phyloP scores from a whole-genome alignment of 2,329 filamentous ascomycete species.

The Neofusicoccum cordaticola region DNA sequence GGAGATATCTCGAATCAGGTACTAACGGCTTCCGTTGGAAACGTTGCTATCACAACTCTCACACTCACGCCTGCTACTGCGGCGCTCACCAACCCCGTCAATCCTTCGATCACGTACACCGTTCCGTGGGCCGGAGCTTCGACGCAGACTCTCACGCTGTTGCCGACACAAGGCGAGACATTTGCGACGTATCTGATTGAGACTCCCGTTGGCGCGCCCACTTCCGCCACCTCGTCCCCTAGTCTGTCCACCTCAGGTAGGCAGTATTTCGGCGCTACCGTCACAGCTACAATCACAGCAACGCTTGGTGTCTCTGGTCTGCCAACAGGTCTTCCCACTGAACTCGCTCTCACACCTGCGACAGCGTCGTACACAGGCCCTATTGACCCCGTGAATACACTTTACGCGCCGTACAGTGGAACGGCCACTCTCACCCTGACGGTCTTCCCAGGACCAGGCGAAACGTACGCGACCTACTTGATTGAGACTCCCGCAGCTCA shows the following conservation, averaged over 20 bases:
- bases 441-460: background rate
- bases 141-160: background rate
- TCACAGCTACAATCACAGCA: background rate
- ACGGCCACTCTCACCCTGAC: background rate
- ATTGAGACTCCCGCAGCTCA: background rate
- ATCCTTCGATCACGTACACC: too few relatives aligned
- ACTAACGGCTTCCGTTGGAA: background rate
- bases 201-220: background rate
- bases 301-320: background rate
- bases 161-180: background rate
- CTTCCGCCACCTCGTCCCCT: background rate
- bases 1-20: background rate
- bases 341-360: background rate
- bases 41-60: too few relatives aligned
- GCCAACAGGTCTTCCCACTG: background rate
- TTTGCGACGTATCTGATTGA: background rate
- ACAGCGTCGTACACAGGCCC: background rate
- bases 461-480: background rate
- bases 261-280: background rate
- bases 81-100: too few relatives aligned
- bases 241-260: background rate
- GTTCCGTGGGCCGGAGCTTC: background rate
- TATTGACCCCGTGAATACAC: background rate
- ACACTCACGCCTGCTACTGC: too few relatives aligned
- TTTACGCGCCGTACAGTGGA: background rate